Evolutionary conservation across 805 yeast species (phyloP), one percentile per base, ranked within the genome.

Genomic region (Schizosaccharomyces cryophilus): DNA sequence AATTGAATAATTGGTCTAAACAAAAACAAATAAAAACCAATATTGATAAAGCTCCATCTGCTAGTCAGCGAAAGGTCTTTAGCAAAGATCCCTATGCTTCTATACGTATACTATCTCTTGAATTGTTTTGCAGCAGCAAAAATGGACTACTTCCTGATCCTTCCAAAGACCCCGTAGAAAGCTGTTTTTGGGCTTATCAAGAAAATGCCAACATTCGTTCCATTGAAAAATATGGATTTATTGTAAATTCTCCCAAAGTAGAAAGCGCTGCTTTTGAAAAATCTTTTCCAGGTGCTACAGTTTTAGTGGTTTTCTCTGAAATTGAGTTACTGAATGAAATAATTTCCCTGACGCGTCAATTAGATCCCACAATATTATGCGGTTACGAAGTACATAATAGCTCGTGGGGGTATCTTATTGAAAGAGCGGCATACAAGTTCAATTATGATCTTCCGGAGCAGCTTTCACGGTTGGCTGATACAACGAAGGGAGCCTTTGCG

Each of bases 401-500:
- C 0, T 86, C 96, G 0, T 90, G 97, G 97, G 97, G 98, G 0
- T 93, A 85, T 66, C 61, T 89, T 0, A 75, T 85, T 30, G 93
- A 85, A 61, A 69, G 98, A 31, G 68, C 67, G 58, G 29, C 61
- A 19, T 63, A 62, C 0, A 70, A 67, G 1, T 75, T 75, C 66
- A 78, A 77, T 1, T 70, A 77, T 13, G 84, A 86, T 65, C 64
- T 87, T 3, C 69, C 78, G n/a, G 72, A 75, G 0, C 77, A 80
- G 54, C 68, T 88, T 0, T 80, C 95, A 0, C 72, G 95, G 61
- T 83, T 83, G 29, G 40, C 35, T 13, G 21, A 42, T 17, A 21
- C 26, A n/a, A 15, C 26, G 47, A 54, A 21, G 62, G 66, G 38
- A 83, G 78, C 66, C 68, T 75, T 58, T 80, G 81, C 31, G 61